Conservation (phyloP, 306 rosid species). For the Rosa multiflora region DNA sequence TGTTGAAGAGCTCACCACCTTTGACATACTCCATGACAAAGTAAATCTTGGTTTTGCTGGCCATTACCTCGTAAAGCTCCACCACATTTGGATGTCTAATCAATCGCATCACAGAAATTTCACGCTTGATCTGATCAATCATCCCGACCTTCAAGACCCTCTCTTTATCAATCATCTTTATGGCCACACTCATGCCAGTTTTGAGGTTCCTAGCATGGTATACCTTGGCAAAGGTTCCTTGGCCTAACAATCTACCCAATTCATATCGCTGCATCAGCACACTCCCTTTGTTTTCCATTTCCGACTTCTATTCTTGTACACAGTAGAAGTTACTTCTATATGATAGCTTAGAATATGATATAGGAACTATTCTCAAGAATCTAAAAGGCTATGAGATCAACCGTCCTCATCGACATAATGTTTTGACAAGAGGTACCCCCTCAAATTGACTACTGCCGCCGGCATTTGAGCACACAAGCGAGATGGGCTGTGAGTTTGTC, state of each 20-base stretch:
- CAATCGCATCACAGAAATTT: slow-evolving; percentile 82
- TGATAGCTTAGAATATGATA: slow-evolving; percentile 24
- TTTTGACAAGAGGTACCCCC: slow-evolving; percentile 36
- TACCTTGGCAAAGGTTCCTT: slow-evolving; percentile 99
- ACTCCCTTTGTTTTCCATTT: slow-evolving; percentile 72
- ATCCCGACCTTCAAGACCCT: slow-evolving; percentile 81
- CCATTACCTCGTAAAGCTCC: slow-evolving; percentile 97
- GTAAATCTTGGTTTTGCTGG: slow-evolving; percentile 90
- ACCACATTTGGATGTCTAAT: slow-evolving; percentile 79
- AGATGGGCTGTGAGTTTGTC: slow-evolving; percentile 32
- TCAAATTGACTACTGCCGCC: slow-evolving; percentile 31
- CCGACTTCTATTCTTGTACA: slow-evolving; percentile 21
- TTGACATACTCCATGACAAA: slow-evolving; percentile 84
- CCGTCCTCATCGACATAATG: slow-evolving; percentile 69
- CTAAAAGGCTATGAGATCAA: slow-evolving; percentile 36
- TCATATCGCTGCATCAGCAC: slow-evolving; percentile 83
- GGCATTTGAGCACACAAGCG: slow-evolving; percentile 34
- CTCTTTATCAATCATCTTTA: slow-evolving; percentile 81
- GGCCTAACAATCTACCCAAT: slow-evolving; percentile 81
- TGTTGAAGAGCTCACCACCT: slow-evolving; percentile 94
- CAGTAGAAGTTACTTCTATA: slow-evolving; percentile 27
- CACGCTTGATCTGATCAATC: slow-evolving; percentile 91
- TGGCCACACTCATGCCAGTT: slow-evolving; percentile 76
- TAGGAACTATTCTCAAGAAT: slow-evolving; percentile 24
- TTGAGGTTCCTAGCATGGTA: slow-evolving; percentile 72